Evolutionary conservation across 176 grass and related monocot genomes (phyloP).

Genomic region (Hyparrhenia diplandra): DNA sequence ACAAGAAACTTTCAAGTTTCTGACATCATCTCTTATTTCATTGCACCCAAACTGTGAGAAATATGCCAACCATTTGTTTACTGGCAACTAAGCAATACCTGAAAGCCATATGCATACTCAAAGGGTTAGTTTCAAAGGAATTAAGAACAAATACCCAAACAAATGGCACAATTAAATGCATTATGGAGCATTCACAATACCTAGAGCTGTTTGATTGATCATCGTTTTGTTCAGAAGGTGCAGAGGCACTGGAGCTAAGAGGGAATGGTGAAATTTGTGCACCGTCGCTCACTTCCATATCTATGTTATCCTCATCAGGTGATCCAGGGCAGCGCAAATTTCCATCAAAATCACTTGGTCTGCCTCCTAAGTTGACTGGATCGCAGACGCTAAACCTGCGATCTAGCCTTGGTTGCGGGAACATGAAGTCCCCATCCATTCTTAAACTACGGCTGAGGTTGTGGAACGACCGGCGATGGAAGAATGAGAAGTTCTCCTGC

Average conservation of each 20-base stretch:
- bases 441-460: conserved; percentile 75
- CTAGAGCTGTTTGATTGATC: conserved; percentile 45
- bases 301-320: conserved; percentile 55
- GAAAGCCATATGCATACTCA: conserved; percentile 4
- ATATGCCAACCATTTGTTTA: conserved; percentile 96
- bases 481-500: conserved; percentile 58
- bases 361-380: conserved; percentile 51
- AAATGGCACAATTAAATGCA: neutral
- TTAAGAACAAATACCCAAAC: neutral
- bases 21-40: conserved; percentile 73
- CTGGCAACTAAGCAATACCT: conserved; percentile 94
- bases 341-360: conserved; percentile 64
- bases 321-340: conserved; percentile 52
- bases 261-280: conserved; percentile 45
- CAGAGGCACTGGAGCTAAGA: conserved; percentile 32
- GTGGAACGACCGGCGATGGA: conserved; percentile 67
- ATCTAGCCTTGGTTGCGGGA: conserved; percentile 55
- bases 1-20: conserved; percentile 88
- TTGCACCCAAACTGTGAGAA: conserved; percentile 82
- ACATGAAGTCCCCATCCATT: conserved; percentile 52
- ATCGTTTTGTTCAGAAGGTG: conserved; percentile 49
- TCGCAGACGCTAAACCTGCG: conserved; percentile 85
- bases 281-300: conserved; percentile 29
- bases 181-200: conserved; percentile 28
- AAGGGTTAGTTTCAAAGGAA: conserved; percentile 5